Evolutionary conservation across 805 yeast species (phyloP).

Genomic region (Peterozyma xylosa): DNA sequence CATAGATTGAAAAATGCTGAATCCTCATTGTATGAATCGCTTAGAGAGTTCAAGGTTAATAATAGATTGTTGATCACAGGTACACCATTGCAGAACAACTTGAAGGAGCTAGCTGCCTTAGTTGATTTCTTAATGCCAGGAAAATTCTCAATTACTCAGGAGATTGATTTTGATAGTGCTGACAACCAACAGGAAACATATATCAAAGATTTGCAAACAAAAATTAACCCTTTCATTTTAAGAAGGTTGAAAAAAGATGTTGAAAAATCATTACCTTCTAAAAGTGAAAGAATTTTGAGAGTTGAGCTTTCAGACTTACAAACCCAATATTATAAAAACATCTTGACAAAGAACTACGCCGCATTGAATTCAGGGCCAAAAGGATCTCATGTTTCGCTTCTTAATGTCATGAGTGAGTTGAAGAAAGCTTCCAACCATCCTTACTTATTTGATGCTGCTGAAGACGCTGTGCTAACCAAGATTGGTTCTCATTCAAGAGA

Average conservation of each 20-base stretch:
- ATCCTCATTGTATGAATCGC: conserved; percentile 84
- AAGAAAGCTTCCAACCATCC: conserved; percentile 98
- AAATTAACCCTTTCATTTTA: conserved; percentile 85
- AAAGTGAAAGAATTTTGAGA: conserved; percentile 89
- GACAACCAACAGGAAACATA: conserved; percentile 82
- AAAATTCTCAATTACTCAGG: conserved; percentile 80
- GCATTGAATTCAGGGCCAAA: conserved; percentile 83
- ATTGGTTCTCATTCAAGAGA: conserved; percentile 61
- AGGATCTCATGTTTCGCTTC: conserved; percentile 74
- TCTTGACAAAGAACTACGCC: conserved; percentile 83
- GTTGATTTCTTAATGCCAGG: conserved; percentile 97
- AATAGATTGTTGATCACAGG: conserved; percentile 92
- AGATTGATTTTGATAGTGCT: conserved; percentile 89
- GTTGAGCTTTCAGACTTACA: conserved; percentile 94
- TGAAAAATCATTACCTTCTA: conserved; percentile 92
- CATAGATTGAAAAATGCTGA: conserved; percentile 94
- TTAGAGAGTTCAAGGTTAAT: conserved; percentile 71
- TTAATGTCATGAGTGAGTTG: conserved; percentile 91
- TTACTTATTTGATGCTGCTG: conserved; percentile 88
- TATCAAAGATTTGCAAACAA: conserved; percentile 75
- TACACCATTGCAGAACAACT: conserved; percentile 94
- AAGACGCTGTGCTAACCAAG: conserved; percentile 66
- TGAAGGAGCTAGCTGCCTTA: conserved; percentile 90
- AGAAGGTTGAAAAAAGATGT: conserved; percentile 96
- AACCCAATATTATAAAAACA: conserved; percentile 90